Base-by-base conservation (phyloP, 2,329 filamentous ascomycete genomes). In the Penicillium sp. region DNA sequence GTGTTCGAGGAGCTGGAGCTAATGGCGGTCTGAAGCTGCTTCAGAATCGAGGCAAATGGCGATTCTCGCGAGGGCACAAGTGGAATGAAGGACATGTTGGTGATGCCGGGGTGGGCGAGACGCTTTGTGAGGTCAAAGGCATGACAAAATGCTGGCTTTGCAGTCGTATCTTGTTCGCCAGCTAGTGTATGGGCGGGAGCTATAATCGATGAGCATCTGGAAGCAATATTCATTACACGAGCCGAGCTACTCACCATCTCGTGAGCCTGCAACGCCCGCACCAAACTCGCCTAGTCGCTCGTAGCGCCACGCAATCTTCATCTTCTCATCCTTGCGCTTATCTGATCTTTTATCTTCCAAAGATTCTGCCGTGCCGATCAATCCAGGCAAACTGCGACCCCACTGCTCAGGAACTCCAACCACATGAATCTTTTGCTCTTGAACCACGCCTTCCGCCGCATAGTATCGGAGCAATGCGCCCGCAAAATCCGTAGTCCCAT, bases 231-330 rank as follows among this genome's bases (percentile, higher is more conserved):
- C 35, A 28, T 28, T 19, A 5, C 13, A 16, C 10, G 25, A 26
- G 22, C 37, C 19, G 30, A 26, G 19, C 14, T 53, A 58, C 84
- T 78, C 82, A 90, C 89, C 61, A 65, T 60, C 87, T 88, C 87
- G 84, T 70, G 79, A 80, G 62, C 81, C 80, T 63, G 81, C 73
- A 61, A 79, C 76, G 55, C 82, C 78, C 61, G 82, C 83, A 45
- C 87, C 87, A 68, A 88, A 88, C 66, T 90, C 89, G 16, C 90
- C 90, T 56, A 98, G 78, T 37, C 87, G 85, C 77, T 98, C 93
- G 79, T 99, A 99, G 75, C 95, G 85, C 95, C 95, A 99, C 3
- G 95, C 95, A 80, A 99, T 99, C 80, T 97, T 98, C 95, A 99
- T 98, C 77, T 89, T 93, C 64, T 94, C 90, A 14, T 83, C 82